Percentiles rank a stretch among this genome's conserved stretches.
Evolutionary conservation across 2,329 filamentous ascomycete species (phyloP).

Genomic region (Monilinia polystroma): DNA sequence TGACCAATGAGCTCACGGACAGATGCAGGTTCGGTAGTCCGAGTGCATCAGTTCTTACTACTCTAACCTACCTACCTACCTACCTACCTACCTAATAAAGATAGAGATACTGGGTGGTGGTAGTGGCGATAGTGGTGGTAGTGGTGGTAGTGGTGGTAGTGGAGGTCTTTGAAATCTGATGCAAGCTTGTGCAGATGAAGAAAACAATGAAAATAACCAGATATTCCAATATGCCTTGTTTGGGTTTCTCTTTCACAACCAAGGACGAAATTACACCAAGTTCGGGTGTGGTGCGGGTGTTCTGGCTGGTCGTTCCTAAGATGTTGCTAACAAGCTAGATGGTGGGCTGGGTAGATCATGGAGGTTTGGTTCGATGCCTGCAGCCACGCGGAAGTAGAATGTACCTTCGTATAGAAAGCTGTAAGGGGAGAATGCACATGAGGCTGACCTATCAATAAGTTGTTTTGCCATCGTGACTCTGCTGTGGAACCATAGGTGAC

Average conservation of each 20-base stretch:
- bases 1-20: constrained; percentile 37
- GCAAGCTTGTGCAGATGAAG: constrained; percentile 9
- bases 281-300: constrained; percentile 17
- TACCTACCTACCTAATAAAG: too few relatives aligned
- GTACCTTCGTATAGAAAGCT: constrained; percentile 23
- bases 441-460: constrained; percentile 25
- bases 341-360: constrained; percentile 18
- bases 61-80: neutral
- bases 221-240: neutral
- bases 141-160: neutral
- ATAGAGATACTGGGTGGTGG: constrained; percentile 1
- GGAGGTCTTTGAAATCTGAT: neutral
- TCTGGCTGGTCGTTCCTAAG: constrained; percentile 9
- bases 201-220: neutral
- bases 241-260: neutral
- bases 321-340: neutral
- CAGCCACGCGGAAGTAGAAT: constrained; percentile 24
- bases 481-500: constrained; percentile 23
- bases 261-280: constrained; percentile 17
- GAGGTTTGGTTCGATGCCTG: constrained; percentile 20
- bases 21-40: constrained; percentile 36
- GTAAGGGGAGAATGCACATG: constrained; percentile 22
- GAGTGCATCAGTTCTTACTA: constrained; percentile 22
- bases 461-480: constrained; percentile 25
- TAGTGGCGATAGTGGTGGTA: neutral